phyloP scores from a whole-genome alignment of 331 rosid species.

The Acacia concinna region DNA sequence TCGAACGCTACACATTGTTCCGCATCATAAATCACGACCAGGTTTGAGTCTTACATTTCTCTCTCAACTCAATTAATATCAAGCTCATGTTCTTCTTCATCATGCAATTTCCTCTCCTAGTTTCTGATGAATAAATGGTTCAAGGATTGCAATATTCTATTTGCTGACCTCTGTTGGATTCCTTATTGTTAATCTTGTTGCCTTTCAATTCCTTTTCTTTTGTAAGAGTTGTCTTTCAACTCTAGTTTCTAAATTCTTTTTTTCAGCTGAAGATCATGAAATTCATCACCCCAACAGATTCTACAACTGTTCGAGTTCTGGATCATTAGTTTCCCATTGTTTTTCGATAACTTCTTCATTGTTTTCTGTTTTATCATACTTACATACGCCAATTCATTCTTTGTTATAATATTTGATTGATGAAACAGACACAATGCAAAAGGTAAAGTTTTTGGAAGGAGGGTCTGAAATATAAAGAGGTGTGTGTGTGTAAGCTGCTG shows the following conservation, averaged over 20 bases:
- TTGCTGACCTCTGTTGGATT: constrained; percentile 31
- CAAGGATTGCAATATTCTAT: constrained; percentile 22
- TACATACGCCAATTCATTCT: constrained; percentile 19
- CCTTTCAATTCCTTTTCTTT: not conserved
- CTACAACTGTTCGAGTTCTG: constrained; percentile 3
- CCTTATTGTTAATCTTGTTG: not conserved
- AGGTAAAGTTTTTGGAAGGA: constrained; percentile 17
- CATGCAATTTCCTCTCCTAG: constrained; percentile 10
- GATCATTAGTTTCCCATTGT: constrained; percentile 16
- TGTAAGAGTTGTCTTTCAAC: no score
- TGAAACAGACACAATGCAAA: constrained; percentile 40
- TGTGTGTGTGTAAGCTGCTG: not conserved
- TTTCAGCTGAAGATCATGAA: not conserved
- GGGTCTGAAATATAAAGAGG: not conserved
- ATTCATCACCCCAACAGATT: not conserved
- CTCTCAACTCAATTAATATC: not conserved
- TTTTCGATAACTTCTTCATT: not conserved
- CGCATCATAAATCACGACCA: constrained; percentile 18
- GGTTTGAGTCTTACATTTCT: constrained; percentile 34
- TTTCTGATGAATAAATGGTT: constrained; percentile 2
- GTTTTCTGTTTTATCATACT: constrained; percentile 18
- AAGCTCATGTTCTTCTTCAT: constrained; percentile 12
- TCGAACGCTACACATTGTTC: constrained; percentile 8
- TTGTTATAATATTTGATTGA: constrained; percentile 41
- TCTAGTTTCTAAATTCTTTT: no score